Evolutionary conservation across 163 green algal species (phyloP).

Genomic region (Chlamydomonas reinhardtii): DNA sequence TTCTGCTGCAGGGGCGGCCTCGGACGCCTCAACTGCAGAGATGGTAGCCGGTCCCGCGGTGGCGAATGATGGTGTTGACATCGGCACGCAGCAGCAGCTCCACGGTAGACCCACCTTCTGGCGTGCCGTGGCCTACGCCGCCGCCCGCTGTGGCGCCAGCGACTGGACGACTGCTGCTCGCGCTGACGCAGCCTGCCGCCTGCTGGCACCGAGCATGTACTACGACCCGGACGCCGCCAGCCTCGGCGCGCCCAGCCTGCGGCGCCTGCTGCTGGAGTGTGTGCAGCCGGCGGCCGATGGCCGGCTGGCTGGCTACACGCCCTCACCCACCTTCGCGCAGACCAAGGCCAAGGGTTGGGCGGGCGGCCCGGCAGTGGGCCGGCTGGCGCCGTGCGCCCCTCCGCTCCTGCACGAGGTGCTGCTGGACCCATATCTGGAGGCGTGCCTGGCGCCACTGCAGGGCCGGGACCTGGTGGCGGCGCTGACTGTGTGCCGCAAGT

Average conservation of each 20-base stretch:
- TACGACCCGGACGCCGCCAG: neutral
- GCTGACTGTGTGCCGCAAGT: slow-evolving; percentile 7
- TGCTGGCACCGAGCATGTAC: neutral
- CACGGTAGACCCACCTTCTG: neutral
- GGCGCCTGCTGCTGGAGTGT: slow-evolving; percentile 39
- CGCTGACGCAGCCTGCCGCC: neutral
- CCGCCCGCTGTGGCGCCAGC: neutral
- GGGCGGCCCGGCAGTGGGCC: neutral
- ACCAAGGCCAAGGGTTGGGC: slow-evolving; percentile 52
- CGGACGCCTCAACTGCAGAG: no score
- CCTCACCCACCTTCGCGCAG: slow-evolving; percentile 43
- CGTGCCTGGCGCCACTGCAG: neutral
- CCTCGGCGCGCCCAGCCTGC: neutral
- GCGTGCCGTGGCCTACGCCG: neutral
- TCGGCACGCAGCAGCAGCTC: no score
- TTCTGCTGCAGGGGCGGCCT: no score
- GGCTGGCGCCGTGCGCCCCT: neutral
- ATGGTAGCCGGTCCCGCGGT: neutral
- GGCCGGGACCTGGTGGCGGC: slow-evolving; percentile 15
- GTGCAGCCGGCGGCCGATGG: slow-evolving; percentile 10
- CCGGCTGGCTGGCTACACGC: slow-evolving; percentile 44
- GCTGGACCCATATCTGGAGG: neutral
- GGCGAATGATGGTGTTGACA: neutral
- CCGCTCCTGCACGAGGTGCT: slow-evolving; percentile 20
- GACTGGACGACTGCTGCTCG: neutral